Conservation (phyloP, 345 rosid genomes). For the Euphorbia tirucalli region DNA sequence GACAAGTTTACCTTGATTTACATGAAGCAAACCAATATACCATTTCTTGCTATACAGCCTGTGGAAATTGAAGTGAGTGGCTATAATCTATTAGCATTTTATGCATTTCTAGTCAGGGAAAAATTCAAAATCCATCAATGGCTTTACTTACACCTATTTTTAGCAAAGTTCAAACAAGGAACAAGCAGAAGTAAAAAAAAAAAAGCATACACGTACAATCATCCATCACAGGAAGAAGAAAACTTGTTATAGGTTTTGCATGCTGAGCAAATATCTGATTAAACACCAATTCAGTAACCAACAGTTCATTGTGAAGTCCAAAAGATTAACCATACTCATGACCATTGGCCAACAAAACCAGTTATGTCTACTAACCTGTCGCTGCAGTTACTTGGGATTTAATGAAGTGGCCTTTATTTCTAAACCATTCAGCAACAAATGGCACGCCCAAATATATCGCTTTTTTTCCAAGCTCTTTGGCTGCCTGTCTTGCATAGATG, state of each 20-base stretch:
- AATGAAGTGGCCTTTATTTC: conserved; percentile 88
- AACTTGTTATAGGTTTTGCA: neutral
- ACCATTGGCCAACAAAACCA: conserved; percentile 13
- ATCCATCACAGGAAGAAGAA: neutral
- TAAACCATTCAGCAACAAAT: conserved; percentile 95
- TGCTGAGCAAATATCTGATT: neutral
- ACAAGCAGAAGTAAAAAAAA: neutral
- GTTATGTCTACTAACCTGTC: conserved; percentile 58
- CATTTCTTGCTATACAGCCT: neutral
- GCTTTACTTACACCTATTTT: neutral
- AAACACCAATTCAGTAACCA: neutral
- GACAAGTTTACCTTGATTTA: neutral
- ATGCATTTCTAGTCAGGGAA: neutral
- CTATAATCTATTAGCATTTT: neutral
- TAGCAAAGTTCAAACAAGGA: neutral
- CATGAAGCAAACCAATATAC: neutral
- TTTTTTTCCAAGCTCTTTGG: conserved; percentile 96
- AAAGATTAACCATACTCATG: conserved; percentile 9
- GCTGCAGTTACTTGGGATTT: conserved; percentile 99
- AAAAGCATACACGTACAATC: neutral
- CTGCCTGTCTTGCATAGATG: conserved; percentile 87
- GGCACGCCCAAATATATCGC: conserved; percentile 83
- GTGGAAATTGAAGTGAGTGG: neutral
- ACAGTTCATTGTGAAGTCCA: conserved; percentile 2
- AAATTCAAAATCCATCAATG: neutral